Evolutionary conservation across 331 rosid species (phyloP), one percentile per base, ranked within the genome.

Genomic region (Acacia concinna): DNA sequence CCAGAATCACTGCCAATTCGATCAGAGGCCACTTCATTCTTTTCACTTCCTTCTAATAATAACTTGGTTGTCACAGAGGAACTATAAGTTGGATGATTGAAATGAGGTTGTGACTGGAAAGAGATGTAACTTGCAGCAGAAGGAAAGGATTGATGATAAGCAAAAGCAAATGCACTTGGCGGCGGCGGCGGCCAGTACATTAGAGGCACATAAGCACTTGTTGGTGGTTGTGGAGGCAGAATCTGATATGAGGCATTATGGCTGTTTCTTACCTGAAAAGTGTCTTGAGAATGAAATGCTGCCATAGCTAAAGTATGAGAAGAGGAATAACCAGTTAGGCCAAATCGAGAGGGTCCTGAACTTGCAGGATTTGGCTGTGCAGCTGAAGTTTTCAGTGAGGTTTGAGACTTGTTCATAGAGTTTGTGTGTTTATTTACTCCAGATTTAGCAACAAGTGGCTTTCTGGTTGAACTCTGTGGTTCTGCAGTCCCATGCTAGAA

Each of bases 161-260:
- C 90, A 80, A 78, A 88, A 14, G 91, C 67, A 86, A 87, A 86
- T 79, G 89, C 78, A 81, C 79, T 90, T 68, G 74, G 74, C 72
- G 90, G 91, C 59, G 90, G 91, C 59, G 74, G 74, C 63, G 91
- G 97, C 98, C 97, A 94, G 84, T 83, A 94, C 87, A 89, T 82
- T 63, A 89, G 51, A 65, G 98, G 97, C 35, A 94, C 79, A 78
- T 89, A 89, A 46, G 88, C 67, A 79, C 84, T 85, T 68, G 89
- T 28, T 84, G 82, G 81, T 52, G 75, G 92, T 37, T 78, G 91
- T 37, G 91, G 93, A 21, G 90, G 87, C 59, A 88, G 75, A 80
- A 87, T 76, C 37, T 79, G 83, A 79, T 69, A 73, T 30, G 92
- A 83, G 72, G 74, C 43, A 35, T 82, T 90, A 71, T 73, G 78